Base-by-base conservation (phyloP, 345 rosid genomes). In the Eutrema yunnanense region DNA sequence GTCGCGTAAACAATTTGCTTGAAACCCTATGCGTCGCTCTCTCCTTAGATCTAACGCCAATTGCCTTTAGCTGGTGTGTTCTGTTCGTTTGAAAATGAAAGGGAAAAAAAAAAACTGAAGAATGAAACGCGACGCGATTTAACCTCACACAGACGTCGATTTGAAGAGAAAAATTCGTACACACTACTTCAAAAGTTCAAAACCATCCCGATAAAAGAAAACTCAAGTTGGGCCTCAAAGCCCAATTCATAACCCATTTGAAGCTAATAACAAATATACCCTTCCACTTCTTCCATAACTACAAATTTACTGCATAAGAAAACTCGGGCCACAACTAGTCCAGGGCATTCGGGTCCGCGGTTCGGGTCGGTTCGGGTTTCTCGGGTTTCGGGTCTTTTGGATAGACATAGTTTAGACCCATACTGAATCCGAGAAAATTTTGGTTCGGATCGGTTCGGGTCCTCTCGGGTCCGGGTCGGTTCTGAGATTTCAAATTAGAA, bases 1-100 rank as follows among this genome's bases (percentile, higher is more conserved):
- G 53, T 27, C 47, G 71, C 22, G 71, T 46, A 19, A 4, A 37
- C 10, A 62, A 62, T 54, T 47, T 54, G 71, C 53, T 55, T 46
- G 43, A 19, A 22, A 16, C 22, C 38, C 46, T 62, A 19, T 11
- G 30, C 72, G 80, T 64, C 42, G 62, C 57, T 71, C 14, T 57
- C 67, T 26, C 62, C 67, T 71, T 57, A 65, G 76, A 76, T 76
- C 76, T 71, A 76, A 71, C 72, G 80, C 72, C n/a, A 70, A 55
- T 26, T 49, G 43, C 36, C 36, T 32, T 36, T 68, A 61, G 79
- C 74, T 75, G 65, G 46, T 69, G 74, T 46, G 65, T 62, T 58
- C 2, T 30, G 74, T 47, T 61, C 74, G 64, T 75, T 75, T 43
- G 79, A 53, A 67, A 67, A 67, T 7, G 73, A 9, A 32, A 44